Conservation (phyloP, 495 filamentous ascomycete genomes). For the Neurospora pannonica region DNA sequence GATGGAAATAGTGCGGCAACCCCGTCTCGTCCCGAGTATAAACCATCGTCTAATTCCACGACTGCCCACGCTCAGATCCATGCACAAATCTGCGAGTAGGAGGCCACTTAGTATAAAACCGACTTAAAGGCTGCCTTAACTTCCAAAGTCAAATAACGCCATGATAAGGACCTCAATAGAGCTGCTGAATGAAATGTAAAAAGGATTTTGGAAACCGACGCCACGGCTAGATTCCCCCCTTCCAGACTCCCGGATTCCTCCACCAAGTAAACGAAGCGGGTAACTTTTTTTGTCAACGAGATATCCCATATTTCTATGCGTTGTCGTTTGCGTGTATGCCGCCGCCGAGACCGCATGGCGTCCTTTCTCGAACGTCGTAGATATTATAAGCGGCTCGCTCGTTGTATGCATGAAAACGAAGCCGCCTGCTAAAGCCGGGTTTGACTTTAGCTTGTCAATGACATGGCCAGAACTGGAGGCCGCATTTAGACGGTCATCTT, state of each 20-base stretch:
- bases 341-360: not conserved
- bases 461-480: not conserved
- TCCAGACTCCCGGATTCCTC: not conserved
- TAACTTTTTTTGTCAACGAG: not conserved
- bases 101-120: not conserved
- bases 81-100: not conserved
- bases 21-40: not conserved
- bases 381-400: not conserved
- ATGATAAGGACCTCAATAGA: not conserved
- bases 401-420: not conserved
- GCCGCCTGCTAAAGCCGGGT: not conserved
- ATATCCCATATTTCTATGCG: not conserved
- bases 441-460: not conserved
- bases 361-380: not conserved
- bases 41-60: not conserved
- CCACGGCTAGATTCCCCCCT: not conserved
- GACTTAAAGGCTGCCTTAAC: not conserved
- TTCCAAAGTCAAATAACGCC: conserved; percentile 1
- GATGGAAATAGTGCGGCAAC: not conserved
- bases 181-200: not conserved
- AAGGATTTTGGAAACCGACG: not conserved
- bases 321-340: not conserved
- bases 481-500: conserved; percentile 68
- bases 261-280: not conserved
- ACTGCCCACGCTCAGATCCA: not conserved